Base-by-base conservation (phyloP, 768 basidiomycete species). In the Leccinellum albellum region DNA sequence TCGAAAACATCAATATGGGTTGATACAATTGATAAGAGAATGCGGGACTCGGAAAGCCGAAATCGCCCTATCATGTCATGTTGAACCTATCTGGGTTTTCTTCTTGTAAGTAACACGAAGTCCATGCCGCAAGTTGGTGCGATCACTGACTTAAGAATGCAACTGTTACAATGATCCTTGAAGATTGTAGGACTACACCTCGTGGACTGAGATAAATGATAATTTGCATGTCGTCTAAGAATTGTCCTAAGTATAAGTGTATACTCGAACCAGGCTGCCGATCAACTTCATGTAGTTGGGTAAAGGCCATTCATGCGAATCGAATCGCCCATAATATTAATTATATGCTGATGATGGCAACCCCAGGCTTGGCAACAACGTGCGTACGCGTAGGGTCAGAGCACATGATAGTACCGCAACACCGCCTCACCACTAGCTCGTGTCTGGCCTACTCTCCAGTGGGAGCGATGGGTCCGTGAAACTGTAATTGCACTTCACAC, bases 401-500 rank as follows among this genome's bases (percentile, higher is more conserved):
- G 47, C 24, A 29, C 47, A 44, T 29, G 29, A 42, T 37, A n/a
- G 29, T 49, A 50, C 44, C 6, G n/a, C 51, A 56, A n/a, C 28
- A 37, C 58, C 29, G 53, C 50, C 54, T 51, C 53, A 6, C 57
- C 53, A 6, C 57, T 66, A 70, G 29, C 28, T 59, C 47, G 62
- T 66, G 35, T 75, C 75, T 45, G 70, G 64, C 54, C 62, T 64
- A 53, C 54, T 79, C 13, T 85, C 83, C 32, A 69, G 66, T 8
- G 81, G 75, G 44, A 89, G 65, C 23, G 77, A 79, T 21, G 90
- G 86, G 71, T 94, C 91, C 52, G 79, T 79, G 68, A 88, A 93
- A 64, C 78, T 83, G 61, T 88, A 77, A 62, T 87, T 86, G 70
- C 91, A 93, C 64, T 88, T 88, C 21, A 85, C 83, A 69, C 92